A percentile compares a stretch with the other conserved stretches of the same genome.
These are phyloP conservation scores for Phaeosphaeriaceae sp. DNA, from an alignment of 2,329 filamentous ascomycete species.

Conservation along the genomic window DNA sequence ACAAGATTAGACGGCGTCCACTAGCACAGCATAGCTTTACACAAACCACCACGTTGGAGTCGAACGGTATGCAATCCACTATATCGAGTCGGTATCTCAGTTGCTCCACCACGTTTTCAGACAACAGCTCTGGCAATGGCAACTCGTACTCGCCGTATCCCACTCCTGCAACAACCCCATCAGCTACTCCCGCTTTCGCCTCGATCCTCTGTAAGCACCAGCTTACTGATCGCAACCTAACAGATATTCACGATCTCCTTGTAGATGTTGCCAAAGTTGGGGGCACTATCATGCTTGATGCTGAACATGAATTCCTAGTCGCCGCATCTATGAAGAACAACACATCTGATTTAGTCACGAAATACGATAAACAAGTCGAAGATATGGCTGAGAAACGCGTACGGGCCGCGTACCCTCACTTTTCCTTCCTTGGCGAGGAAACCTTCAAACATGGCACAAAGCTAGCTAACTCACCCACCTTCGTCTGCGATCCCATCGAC, in stretches of 20 bases:
- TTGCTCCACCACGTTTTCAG: not conserved
- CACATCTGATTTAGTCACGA: conserved; percentile 60
- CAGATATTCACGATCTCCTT: conserved; percentile 24
- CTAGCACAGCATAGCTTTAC: not conserved
- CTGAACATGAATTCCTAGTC: conserved; percentile 34
- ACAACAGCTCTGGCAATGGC: conserved; percentile 8
- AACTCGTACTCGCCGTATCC: conserved; percentile 11
- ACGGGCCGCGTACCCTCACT: conserved; percentile 53
- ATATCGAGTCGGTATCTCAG: not conserved
- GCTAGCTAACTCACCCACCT: conserved; percentile 40
- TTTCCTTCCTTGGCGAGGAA: conserved; percentile 51
- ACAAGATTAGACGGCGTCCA: too few species aligned
- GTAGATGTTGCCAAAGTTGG: conserved; percentile 34
- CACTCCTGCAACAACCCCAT: conserved; percentile 15
- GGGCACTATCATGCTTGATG: conserved; percentile 43
- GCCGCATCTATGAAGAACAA: conserved; percentile 41
- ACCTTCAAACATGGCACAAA: conserved; percentile 40
- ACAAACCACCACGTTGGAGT: not conserved
- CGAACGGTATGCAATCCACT: not conserved
- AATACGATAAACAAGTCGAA: conserved; percentile 62
- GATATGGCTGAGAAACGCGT: conserved; percentile 55
- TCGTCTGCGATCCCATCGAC: conserved; percentile 49
- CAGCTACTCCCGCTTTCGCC: conserved; percentile 21
- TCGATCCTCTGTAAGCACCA: conserved; percentile 22
- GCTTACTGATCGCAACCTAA: conserved; percentile 18